Conservation (phyloP, 257 asterid genomes). For the Solanum lignicaule region DNA sequence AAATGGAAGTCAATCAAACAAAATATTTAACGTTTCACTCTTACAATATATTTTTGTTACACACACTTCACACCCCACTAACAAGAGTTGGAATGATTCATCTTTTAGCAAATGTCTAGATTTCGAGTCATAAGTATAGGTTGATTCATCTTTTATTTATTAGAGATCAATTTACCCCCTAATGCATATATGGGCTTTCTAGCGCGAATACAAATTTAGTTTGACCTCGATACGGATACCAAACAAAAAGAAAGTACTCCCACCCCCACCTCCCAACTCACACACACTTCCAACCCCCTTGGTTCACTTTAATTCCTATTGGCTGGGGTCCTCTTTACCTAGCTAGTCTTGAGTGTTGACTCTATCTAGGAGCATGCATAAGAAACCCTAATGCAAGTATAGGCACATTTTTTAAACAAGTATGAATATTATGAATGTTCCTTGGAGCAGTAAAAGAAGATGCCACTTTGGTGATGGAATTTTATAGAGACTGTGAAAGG, state of each 20-base stretch:
- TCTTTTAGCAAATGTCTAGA: background rate
- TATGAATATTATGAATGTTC: background rate
- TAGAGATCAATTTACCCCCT: background rate
- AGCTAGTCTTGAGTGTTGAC: background rate
- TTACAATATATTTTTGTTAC: background rate
- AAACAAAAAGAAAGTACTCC: background rate
- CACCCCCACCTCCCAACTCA: background rate
- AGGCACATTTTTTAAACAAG: background rate
- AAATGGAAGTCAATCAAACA: background rate
- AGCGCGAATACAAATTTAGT: background rate
- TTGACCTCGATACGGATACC: background rate
- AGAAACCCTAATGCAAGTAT: background rate
- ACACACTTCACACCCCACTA: background rate
- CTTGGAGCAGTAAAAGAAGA: background rate
- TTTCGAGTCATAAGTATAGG: background rate
- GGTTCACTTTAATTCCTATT: background rate
- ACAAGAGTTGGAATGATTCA: background rate
- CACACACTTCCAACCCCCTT: background rate
- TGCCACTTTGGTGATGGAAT: background rate
- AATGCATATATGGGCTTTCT: background rate
- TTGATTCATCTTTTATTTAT: background rate
- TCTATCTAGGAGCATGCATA: background rate
- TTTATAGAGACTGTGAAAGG: background rate
- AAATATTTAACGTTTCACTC: background rate
- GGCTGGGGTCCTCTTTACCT: background rate